Evolutionary conservation across 495 filamentous ascomycete genomes (phyloP).

Genomic region (Penicillium canariense): DNA sequence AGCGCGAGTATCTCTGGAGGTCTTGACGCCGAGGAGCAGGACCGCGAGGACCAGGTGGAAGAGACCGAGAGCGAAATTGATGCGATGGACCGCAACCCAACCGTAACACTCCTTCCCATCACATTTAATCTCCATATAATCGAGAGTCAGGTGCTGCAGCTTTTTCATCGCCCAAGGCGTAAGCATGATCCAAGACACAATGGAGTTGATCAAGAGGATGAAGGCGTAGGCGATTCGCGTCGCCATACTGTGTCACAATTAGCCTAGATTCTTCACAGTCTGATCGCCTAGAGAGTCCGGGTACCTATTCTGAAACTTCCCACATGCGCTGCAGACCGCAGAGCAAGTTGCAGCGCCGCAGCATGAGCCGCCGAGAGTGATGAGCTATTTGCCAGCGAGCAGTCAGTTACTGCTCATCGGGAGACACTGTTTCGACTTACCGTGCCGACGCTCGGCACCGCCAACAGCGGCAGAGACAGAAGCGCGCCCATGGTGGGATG

Average conservation of each 20-base stretch:
- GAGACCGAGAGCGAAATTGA: conserved; percentile 93
- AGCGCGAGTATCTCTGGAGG: conserved; percentile 83
- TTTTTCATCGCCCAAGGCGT: conserved; percentile 98
- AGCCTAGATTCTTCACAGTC: conserved; percentile 7
- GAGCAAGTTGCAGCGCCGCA: conserved; percentile 95
- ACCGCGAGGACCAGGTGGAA: conserved; percentile 86
- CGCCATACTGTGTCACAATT: conserved; percentile 65
- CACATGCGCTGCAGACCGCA: conserved; percentile 89
- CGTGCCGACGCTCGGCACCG: conserved; percentile 79
- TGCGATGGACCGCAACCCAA: conserved; percentile 93
- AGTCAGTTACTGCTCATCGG: conserved; percentile 40
- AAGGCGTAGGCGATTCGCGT: conserved; percentile 97
- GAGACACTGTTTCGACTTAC: conserved; percentile 51
- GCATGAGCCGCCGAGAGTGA: conserved; percentile 77
- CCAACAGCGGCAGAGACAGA: conserved; percentile 84
- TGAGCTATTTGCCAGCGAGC: conserved; percentile 50
- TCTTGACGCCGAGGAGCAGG: conserved; percentile 80
- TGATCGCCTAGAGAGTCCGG: background rate
- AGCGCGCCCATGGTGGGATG: conserved; percentile 71
- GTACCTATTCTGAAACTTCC: conserved; percentile 94
- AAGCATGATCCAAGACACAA: conserved; percentile 98
- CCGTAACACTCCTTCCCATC: conserved; percentile 89
- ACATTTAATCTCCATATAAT: conserved; percentile 93
- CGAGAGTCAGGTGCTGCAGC: conserved; percentile 81
- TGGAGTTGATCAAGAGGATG: conserved; percentile 93